Base-by-base conservation (phyloP, 1,139 yeast species). In the Wickerhamiella pararugosa region DNA sequence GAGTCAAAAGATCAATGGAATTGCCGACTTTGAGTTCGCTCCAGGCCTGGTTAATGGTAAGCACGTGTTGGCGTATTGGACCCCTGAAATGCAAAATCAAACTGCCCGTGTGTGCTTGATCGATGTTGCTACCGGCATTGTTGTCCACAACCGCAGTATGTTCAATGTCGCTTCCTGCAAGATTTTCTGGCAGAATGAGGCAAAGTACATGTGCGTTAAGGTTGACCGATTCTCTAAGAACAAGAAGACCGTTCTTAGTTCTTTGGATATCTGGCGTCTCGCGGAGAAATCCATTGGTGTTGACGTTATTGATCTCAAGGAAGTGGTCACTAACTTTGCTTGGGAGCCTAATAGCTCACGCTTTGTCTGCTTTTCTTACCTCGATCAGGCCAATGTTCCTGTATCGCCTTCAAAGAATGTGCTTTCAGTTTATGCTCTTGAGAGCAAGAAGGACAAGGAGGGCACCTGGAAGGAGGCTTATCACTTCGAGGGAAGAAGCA, bases 141-240 rank as follows among this genome's bases (percentile, higher is more conserved):
- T 86, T 43, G 65, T 92, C 51, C 81, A 96, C 70, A 82, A 95
- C 45, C 78, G 92, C 54, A 87, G 90, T 65, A 70, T 90, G 65
- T 87, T 90, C 70, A 95, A 90, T 65, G 98, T 90, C 45, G 74
- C 86, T 46, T 92, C 82, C 60, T 86, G 94, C 65, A 73, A 80
- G 58, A 68, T 92, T 69, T 87, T 79, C 69, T 92, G 99, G 99
- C 97, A 90, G 64, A 79, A 76, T 51, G 78, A 81, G 54, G 87
- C 86, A 49, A 78, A 77, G 55, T 79, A 69, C 63, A 67, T 92
- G 60, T 83, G 95, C 68, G 93, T 87, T 58, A 86, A 83, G 68
- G 96, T 92, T 52, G 96, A 87, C 62, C 84, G 97, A 66, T 95
- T 86, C 64, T 84, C 96, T 45, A 90, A 90, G 65, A 80, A 95